Evolutionary conservation across 352 stramenopile genomes (phyloP).

Genomic region (Phytophthora cactorum): DNA sequence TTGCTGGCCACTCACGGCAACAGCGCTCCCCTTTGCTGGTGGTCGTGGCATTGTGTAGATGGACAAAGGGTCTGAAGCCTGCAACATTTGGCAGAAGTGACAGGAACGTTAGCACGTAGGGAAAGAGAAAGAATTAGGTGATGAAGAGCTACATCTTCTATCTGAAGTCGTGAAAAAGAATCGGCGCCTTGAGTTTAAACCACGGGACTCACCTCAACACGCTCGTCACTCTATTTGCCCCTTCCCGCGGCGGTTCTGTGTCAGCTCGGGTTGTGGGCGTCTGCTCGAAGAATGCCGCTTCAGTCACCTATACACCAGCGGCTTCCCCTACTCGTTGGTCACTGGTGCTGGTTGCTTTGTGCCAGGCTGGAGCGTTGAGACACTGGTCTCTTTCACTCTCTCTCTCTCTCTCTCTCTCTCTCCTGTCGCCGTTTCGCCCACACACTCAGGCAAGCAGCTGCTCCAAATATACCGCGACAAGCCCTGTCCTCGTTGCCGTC

Average conservation of each 20-base stretch:
- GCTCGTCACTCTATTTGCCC: conserved; percentile 26
- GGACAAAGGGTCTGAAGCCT: conserved; percentile 13
- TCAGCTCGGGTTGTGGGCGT: conserved; percentile 36
- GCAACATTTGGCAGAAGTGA: conserved; percentile 13
- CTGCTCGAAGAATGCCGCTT: conserved; percentile 49
- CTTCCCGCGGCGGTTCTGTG: conserved; percentile 40
- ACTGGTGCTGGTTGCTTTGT: conserved; percentile 23
- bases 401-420: conserved; percentile 33
- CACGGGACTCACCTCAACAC: conserved; percentile 19
- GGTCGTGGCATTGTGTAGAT: conserved; percentile 36
- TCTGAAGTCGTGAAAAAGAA: conserved; percentile 23
- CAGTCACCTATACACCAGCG: conserved; percentile 50
- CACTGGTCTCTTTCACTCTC: conserved; percentile 31
- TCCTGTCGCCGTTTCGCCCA: conserved; percentile 30
- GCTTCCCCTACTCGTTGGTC: conserved; percentile 41
- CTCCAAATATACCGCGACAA: conserved; percentile 33
- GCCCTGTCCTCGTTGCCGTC: conserved; percentile 11
- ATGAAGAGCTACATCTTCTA: conserved; percentile 16
- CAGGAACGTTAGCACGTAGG: conserved; percentile 1
- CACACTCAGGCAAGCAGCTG: conserved; percentile 19
- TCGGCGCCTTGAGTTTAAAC: conserved; percentile 5
- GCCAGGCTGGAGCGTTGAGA: conserved; percentile 18
- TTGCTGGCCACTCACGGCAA: conserved; percentile 27
- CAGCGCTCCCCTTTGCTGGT: conserved; percentile 22
- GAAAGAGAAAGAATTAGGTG: conserved; percentile 18